Evolutionary conservation across 495 filamentous ascomycete genomes (phyloP).

Genomic region (Tuber indicum): DNA sequence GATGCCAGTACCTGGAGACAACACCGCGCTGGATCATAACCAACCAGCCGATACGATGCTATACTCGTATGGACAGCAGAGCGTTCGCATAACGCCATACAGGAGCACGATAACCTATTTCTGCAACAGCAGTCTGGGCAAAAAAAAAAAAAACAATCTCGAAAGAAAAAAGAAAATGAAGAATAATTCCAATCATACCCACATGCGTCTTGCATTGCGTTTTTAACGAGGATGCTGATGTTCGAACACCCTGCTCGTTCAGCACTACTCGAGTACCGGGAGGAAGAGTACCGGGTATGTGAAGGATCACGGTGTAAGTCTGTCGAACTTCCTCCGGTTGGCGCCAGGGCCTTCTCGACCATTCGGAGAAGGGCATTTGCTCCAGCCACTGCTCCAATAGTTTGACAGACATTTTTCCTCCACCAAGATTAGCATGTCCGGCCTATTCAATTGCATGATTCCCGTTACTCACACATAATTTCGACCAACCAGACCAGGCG

Average conservation of each 20-base stretch:
- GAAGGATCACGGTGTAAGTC: too few relatives aligned
- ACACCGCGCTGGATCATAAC: background rate
- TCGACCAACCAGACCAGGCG: too few relatives aligned
- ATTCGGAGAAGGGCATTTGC: too few relatives aligned
- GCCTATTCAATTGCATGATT: too few relatives aligned
- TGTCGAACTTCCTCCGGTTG: too few relatives aligned
- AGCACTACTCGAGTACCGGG: background rate
- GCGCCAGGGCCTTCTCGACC: too few relatives aligned
- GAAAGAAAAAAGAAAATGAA: background rate
- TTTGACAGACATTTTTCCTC: too few relatives aligned
- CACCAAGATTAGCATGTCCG: too few relatives aligned
- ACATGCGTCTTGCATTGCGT: constrained; percentile 4
- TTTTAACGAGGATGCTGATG: background rate
- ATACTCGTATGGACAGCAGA: background rate
- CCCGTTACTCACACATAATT: too few relatives aligned
- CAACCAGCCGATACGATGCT: background rate
- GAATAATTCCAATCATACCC: background rate
- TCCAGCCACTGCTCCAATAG: too few relatives aligned
- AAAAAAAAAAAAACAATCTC: background rate
- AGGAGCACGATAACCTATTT: background rate
- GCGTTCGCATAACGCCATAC: background rate
- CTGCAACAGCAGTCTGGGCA: background rate
- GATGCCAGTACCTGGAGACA: background rate
- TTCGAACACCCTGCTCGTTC: background rate
- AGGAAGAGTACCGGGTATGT: background rate